These are phyloP conservation scores for Phytophthora cactorum DNA, from an alignment of 352 stramenopile species.

Conservation along the genomic window DNA sequence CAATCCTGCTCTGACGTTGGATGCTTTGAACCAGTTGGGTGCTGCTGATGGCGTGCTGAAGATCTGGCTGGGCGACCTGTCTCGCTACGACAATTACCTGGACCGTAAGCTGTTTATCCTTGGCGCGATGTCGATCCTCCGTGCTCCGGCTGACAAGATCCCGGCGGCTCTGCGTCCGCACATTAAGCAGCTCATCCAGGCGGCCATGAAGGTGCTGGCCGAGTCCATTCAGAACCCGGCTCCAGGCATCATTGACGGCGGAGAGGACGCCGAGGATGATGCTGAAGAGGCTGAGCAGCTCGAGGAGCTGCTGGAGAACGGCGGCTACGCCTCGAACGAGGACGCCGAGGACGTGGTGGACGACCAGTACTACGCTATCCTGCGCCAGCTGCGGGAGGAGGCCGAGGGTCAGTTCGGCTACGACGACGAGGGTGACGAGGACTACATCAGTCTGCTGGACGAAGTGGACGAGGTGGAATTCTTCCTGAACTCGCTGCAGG, in stretches of 20 bases:
- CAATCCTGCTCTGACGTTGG: conserved; percentile 91
- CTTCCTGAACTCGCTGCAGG: conserved; percentile 90
- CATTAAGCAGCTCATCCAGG: conserved; percentile 88
- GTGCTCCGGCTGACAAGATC: conserved; percentile 84
- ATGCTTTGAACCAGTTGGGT: conserved; percentile 87
- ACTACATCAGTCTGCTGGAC: conserved; percentile 93
- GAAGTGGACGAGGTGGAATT: conserved; percentile 94
- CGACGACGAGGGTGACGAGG: conserved; percentile 92
- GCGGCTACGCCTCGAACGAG: conserved; percentile 90
- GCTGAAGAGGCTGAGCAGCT: conserved; percentile 68
- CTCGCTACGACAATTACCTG: conserved; percentile 83
- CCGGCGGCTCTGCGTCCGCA: conserved; percentile 86
- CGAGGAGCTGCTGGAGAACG: conserved; percentile 90
- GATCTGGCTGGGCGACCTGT: conserved; percentile 91
- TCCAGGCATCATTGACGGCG: conserved; percentile 64
- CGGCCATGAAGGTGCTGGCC: conserved; percentile 86
- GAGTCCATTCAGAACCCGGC: conserved; percentile 69
- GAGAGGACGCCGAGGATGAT: conserved; percentile 67
- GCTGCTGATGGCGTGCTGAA: conserved; percentile 91
- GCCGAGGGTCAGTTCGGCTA: conserved; percentile 75
- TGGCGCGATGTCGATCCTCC: conserved; percentile 92
- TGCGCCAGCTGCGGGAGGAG: conserved; percentile 92
- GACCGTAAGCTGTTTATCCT: conserved; percentile 94
- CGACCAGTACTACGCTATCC: conserved; percentile 94
- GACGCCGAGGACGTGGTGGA: conserved; percentile 94